phyloP scores from a whole-genome alignment of 768 basidiomycete species.

The Leccinum rimulosum region DNA sequence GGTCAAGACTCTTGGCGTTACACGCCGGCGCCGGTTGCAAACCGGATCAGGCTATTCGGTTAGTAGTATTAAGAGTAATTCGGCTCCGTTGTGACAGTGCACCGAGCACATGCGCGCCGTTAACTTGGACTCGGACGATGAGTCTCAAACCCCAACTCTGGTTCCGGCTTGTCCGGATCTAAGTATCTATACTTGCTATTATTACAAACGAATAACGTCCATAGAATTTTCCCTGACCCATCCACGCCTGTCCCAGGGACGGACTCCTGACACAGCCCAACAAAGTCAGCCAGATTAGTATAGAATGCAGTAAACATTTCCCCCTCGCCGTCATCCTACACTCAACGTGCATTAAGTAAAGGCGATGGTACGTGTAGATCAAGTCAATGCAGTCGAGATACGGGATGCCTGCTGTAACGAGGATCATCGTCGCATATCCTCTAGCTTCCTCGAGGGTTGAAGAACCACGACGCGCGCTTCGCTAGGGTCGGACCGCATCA shows the following conservation, averaged over 20 bases:
- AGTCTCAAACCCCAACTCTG: conserved; percentile 9
- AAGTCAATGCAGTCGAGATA: conserved; percentile 18
- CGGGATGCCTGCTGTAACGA: conserved; percentile 11
- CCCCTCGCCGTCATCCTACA: conserved; percentile 11
- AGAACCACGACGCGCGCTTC: conserved; percentile 93
- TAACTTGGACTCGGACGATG: background rate
- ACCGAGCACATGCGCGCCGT: background rate
- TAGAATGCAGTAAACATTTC: conserved; percentile 15
- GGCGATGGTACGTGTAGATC: conserved; percentile 31
- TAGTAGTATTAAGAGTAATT: conserved; percentile 8
- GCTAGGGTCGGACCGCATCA: conserved; percentile 44
- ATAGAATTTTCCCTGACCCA: conserved; percentile 21
- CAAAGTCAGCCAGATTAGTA: conserved; percentile 28
- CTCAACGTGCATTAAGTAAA: conserved; percentile 21
- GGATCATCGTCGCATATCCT: conserved; percentile 15
- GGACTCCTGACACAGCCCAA: conserved; percentile 1
- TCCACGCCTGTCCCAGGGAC: conserved; percentile 27
- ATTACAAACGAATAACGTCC: conserved; percentile 19
- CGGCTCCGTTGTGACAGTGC: conserved; percentile 22
- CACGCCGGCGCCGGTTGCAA: background rate
- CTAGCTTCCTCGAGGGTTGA: conserved; percentile 69
- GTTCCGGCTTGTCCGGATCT: conserved; percentile 16
- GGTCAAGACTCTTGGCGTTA: background rate
- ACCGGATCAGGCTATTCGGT: background rate
- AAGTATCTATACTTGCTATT: conserved; percentile 7